Conservation (phyloP, 202 grass and related monocot species). For the Setaria italica region DNA sequence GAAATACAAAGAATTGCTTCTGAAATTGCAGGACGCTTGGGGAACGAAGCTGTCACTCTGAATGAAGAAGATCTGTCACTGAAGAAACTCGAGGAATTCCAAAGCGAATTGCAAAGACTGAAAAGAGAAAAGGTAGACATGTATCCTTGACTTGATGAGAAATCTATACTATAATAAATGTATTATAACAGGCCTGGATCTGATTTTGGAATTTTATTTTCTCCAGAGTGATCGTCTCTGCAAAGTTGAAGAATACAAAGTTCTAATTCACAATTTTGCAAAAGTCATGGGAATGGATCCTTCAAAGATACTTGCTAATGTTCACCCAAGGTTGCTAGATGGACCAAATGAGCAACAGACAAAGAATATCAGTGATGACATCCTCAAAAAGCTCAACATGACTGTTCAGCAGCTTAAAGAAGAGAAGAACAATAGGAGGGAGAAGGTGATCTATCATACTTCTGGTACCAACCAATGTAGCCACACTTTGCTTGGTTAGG, state of each 20-base stretch:
- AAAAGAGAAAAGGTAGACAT: conserved; percentile 81
- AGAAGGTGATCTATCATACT: conserved; percentile 74
- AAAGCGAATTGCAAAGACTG: conserved; percentile 75
- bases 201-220: conserved; percentile 41
- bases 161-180: conserved; percentile 2
- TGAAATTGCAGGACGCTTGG: conserved; percentile 67
- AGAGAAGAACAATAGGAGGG: conserved; percentile 81
- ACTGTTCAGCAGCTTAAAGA: conserved; percentile 87
- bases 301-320: conserved; percentile 67
- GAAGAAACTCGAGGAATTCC: conserved; percentile 90
- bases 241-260: conserved; percentile 88
- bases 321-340: conserved; percentile 81
- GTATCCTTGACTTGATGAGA: background rate
- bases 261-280: conserved; percentile 66
- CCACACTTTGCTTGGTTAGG: background rate
- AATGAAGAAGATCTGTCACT: conserved; percentile 88
- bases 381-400: conserved; percentile 71
- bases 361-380: conserved; percentile 86
- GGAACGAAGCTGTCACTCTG: conserved; percentile 59
- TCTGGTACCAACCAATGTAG: conserved; percentile 1
- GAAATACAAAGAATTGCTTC: conserved; percentile 79
- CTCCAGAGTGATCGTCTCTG: conserved; percentile 82
- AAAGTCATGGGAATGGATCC: conserved; percentile 90
- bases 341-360: conserved; percentile 64
- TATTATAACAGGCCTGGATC: conserved; percentile 24